Conservation (phyloP, 805 yeast genomes). For the Candida pini region DNA sequence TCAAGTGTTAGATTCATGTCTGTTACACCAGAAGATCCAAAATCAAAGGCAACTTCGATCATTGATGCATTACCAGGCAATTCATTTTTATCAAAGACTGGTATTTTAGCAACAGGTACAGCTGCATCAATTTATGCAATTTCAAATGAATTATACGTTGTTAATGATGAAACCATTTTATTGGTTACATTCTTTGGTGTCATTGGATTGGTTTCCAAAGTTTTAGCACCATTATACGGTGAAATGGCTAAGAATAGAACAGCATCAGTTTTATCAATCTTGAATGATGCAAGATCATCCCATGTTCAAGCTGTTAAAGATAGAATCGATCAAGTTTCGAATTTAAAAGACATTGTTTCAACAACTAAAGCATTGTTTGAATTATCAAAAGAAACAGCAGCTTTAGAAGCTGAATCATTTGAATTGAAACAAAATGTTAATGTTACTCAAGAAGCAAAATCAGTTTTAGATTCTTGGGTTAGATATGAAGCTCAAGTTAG, state of each 20-base stretch:
- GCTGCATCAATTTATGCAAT: conserved; percentile 94
- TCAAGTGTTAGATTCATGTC: conserved; percentile 64
- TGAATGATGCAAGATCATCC: conserved; percentile 82
- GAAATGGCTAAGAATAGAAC: conserved; percentile 88
- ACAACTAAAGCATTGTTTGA: conserved; percentile 90
- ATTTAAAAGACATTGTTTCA: conserved; percentile 85
- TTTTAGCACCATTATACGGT: conserved; percentile 89
- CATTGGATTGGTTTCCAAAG: conserved; percentile 70
- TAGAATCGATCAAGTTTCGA: conserved; percentile 83
- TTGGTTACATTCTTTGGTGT: conserved; percentile 76
- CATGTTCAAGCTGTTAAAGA: conserved; percentile 91
- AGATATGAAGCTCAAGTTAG: conserved; percentile 96
- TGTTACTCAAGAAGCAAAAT: conserved; percentile 84
- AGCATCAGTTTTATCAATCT: conserved; percentile 43
- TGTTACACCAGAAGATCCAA: conserved; percentile 72
- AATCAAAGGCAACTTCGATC: conserved; percentile 83
- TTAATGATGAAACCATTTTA: conserved; percentile 91
- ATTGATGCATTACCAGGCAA: conserved; percentile 92
- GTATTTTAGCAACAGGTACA: conserved; percentile 88
- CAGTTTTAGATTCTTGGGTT: conserved; percentile 97
- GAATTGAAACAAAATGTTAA: conserved; percentile 89
- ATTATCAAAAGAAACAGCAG: conserved; percentile 93
- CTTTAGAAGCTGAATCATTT: conserved; percentile 90
- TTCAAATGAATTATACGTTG: conserved; percentile 85
- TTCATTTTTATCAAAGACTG: conserved; percentile 84